phyloP scores from a whole-genome alignment of 352 stramenopile species.

The Globisporangium uncinulatum region DNA sequence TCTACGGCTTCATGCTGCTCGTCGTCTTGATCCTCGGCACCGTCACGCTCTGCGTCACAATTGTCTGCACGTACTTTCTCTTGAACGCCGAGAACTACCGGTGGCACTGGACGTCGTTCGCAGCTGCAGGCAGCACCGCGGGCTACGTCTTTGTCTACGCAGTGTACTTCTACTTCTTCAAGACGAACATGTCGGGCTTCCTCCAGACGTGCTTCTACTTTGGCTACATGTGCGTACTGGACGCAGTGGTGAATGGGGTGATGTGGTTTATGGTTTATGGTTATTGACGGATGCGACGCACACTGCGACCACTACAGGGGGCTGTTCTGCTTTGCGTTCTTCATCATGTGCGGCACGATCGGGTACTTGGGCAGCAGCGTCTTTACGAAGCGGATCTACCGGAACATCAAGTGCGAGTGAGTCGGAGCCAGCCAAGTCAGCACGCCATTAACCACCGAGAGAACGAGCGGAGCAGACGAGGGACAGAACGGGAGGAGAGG shows the following conservation, averaged over 20 bases:
- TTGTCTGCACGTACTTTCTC: slow-evolving; percentile 98
- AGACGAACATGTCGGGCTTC: slow-evolving; percentile 99
- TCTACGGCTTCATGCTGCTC: slow-evolving; percentile 99
- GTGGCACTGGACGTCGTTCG: slow-evolving; percentile 98
- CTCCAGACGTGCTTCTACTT: slow-evolving; percentile 99
- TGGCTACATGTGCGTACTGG: slow-evolving; percentile 92
- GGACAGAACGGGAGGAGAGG: too few species aligned
- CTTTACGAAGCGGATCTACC: slow-evolving; percentile 95
- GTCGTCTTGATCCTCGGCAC: slow-evolving; percentile 97
- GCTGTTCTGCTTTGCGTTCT: slow-evolving; percentile 90
- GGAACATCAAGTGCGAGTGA: slow-evolving; percentile 95
- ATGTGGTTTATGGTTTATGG: not conserved
- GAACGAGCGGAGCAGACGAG: not conserved
- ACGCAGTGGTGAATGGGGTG: not conserved
- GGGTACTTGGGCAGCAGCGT: slow-evolving; percentile 88
- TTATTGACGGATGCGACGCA: not conserved
- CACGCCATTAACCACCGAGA: not conserved
- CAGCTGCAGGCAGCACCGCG: slow-evolving; percentile 90
- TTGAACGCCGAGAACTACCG: slow-evolving; percentile 99
- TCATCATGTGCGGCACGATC: slow-evolving; percentile 91
- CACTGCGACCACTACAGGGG: slow-evolving; percentile 35
- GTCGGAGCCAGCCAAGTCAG: not conserved
- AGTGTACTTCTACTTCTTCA: slow-evolving; percentile 99
- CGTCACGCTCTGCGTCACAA: slow-evolving; percentile 97
- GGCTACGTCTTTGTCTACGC: slow-evolving; percentile 99